Evolutionary conservation across 768 basidiomycete species (phyloP).

Genomic region (Tulasnella sp.): DNA sequence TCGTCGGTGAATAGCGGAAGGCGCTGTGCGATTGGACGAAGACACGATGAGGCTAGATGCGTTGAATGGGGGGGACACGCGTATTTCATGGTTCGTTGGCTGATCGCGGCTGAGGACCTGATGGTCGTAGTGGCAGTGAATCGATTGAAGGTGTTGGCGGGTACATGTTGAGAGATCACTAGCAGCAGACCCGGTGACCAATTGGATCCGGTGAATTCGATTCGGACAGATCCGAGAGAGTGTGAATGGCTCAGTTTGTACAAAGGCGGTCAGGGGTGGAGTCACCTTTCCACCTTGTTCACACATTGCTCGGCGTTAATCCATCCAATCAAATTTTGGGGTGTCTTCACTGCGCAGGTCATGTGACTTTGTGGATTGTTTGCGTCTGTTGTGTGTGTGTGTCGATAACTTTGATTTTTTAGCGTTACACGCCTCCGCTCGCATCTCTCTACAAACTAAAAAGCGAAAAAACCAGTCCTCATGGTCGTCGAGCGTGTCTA

Average conservation of each 20-base stretch:
- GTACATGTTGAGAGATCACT: background rate
- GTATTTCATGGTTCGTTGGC: background rate
- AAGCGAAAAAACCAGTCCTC: background rate
- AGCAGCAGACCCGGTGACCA: background rate
- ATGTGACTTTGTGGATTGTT: background rate
- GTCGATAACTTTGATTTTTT: background rate
- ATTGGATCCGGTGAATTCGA: background rate
- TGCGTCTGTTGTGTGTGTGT: background rate
- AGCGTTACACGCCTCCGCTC: slow-evolving; percentile 8
- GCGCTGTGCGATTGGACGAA: background rate
- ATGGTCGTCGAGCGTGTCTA: background rate
- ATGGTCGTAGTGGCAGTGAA: no score
- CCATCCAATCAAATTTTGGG: slow-evolving; percentile 4
- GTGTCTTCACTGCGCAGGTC: background rate
- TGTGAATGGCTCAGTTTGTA: slow-evolving; percentile 4
- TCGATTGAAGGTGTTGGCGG: background rate
- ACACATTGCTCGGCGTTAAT: background rate
- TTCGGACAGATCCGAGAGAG: background rate
- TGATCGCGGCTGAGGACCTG: no score
- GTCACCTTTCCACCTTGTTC: background rate
- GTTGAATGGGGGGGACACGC: background rate
- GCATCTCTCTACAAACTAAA: background rate
- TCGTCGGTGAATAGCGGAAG: background rate
- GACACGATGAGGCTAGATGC: background rate
- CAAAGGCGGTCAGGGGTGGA: slow-evolving; percentile 12